Evolutionary conservation across 73 alveolate genomes (phyloP), one percentile per base, ranked within the genome.

Genomic region (Blepharisma stoltei): DNA sequence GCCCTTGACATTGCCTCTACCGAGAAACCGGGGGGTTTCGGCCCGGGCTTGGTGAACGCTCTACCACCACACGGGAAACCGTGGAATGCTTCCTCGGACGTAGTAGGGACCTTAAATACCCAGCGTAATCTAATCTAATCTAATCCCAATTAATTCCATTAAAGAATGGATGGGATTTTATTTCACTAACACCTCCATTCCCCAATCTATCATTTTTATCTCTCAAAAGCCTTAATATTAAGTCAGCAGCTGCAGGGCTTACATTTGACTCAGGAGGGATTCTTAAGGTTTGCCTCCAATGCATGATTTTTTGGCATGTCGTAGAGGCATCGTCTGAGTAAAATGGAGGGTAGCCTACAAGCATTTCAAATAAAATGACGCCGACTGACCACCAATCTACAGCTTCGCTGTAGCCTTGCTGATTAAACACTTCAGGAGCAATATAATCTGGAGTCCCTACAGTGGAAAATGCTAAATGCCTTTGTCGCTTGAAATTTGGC

Each of bases 371-470:
- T 50, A 91, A 78, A 41, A 91, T 91, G 6, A 91, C 92, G 0
- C 97, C 97, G 6, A 87, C 87, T 67, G 94, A 84, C 97, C 97
- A 91, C 88, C 93, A 83, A 67, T 91, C 97, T 49, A 90, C 80
- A 76, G 82, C 88, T 55, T 71, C 78, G 14, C 91, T 88, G 76
- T 91, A 91, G 32, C 86, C 84, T 76, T 88, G 81, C 65, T 84
- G 78, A 50, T 52, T 55, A 73, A 89, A 82, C 20, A 89, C 93
- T 76, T 92, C 97, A 7, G 97, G 97, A 7, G 97, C 95, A 11
- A 90, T 90, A 69, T 92, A 92, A 79, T 89, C 94, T 7, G 90
- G 91, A 6, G 97, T 92, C 21, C 97, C 97, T 25, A 60, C 73
- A 14, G 73, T 60, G 14, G 73, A 60, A 38, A 14, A 60, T 0